Evolutionary conservation across 371 early-diverging fungal genomes (phyloP), one percentile per base, ranked within the genome.

Genomic region (Capillidium rhysosporum): DNA sequence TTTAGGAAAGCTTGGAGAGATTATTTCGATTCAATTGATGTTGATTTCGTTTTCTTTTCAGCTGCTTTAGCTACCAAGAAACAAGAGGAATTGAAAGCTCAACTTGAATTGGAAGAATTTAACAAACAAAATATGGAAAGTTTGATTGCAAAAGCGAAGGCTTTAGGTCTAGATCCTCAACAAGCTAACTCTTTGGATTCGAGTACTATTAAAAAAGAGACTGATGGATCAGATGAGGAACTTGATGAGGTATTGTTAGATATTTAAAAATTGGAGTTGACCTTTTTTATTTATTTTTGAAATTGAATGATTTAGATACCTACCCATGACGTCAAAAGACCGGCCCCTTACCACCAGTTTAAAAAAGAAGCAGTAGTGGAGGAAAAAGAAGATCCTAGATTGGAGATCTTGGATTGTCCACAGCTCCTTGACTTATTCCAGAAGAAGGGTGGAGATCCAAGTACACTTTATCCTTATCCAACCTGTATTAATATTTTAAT

Each of bases 11-110:
- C 63, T 16, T 97, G 95, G 98, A 94, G 93, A 1, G 84, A 86
- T 56, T 85, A 86, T 58, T 89, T 95, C 66, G 82, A 85, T 40
- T 34, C 63, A 14, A 62, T 85, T 48, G 81, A 80, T 10, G 86
- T 95, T 52, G 65, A 72, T 40, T 92, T 84, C 57, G 73, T 82
- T 38, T 97, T 92, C 69, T 97, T 93, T 66, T 92, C 94, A 14
- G 97, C 90, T 58, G 76, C 65, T 41, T 58, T 78, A 49, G 73
- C 77, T 45, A 71, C 75, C 34, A 63, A 74, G 31, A 59, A 63
- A 21, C 69, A 70, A 56, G 71, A 79, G 46, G 69, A 34, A 34
- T 34, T 34, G 34, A 34, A 34, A 34, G 7, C 12, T 12, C 4
- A 34, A 12, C 7, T 12, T 34, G 34, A 34, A 34, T 34, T 34